These are phyloP conservation scores for Rhizopogon vinicolor DNA, from an alignment of 768 basidiomycete genomes.

Conservation along the genomic window DNA sequence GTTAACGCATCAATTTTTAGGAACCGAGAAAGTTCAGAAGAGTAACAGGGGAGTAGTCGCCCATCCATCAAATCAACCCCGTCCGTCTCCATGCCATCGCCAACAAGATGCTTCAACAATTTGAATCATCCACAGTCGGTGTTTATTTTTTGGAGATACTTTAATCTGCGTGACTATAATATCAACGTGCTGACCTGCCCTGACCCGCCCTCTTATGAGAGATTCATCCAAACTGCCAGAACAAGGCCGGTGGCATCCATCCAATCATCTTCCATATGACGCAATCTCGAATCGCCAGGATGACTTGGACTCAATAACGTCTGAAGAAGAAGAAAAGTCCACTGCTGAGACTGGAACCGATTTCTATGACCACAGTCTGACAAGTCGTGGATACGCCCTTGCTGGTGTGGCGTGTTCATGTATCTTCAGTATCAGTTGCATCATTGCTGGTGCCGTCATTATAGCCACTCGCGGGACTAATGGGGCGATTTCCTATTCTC, in stretches of 20 bases:
- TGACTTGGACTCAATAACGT: background rate
- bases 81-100: too few species aligned
- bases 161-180: too few species aligned
- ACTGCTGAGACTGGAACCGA: conserved; percentile 14
- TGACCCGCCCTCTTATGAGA: too few species aligned
- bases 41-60: too few species aligned
- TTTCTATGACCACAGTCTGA: conserved; percentile 22
- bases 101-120: too few species aligned
- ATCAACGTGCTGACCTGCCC: too few species aligned
- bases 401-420: conserved; percentile 19
- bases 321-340: background rate
- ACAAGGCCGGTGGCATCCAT: conserved; percentile 34
- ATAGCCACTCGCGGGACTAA: conserved; percentile 3
- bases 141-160: too few species aligned
- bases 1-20: too few species aligned
- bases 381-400: conserved; percentile 19
- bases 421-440: conserved; percentile 19
- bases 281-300: background rate
- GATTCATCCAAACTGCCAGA: too few species aligned
- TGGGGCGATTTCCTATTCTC: background rate
- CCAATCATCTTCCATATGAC: background rate
- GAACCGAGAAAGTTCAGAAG: too few species aligned
- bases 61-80: too few species aligned
- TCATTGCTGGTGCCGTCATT: conserved; percentile 20
- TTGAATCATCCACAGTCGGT: too few species aligned